Evolutionary conservation across 2,329 filamentous ascomycete genomes (phyloP).

Genomic region (Mollisiaceae sp.): DNA sequence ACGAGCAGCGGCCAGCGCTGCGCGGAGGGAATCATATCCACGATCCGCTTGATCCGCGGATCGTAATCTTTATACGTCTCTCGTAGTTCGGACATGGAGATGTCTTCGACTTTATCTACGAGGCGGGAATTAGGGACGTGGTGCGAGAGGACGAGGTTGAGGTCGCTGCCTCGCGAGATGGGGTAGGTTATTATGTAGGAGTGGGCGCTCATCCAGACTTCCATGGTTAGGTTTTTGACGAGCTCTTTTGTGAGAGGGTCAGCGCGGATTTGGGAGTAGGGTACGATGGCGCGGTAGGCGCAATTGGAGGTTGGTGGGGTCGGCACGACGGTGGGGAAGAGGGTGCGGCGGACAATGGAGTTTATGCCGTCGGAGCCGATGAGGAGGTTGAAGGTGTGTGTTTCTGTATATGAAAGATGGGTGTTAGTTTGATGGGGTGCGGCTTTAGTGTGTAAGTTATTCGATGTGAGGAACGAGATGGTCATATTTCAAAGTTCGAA

Average conservation of each 20-base stretch:
- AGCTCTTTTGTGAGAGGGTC: slow-evolving; percentile 47
- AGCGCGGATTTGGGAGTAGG: slow-evolving; percentile 46
- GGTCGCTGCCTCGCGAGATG: slow-evolving; percentile 46
- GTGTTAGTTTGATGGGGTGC: too few relatives aligned
- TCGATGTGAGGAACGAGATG: too few relatives aligned
- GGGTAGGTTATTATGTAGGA: slow-evolving; percentile 52
- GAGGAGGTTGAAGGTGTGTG: slow-evolving; percentile 45
- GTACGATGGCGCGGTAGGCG: slow-evolving; percentile 51
- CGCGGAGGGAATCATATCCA: slow-evolving; percentile 33
- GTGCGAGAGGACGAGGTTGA: slow-evolving; percentile 51
- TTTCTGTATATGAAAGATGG: slow-evolving; percentile 29
- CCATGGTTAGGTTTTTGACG: slow-evolving; percentile 47
- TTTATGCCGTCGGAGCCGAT: slow-evolving; percentile 49
- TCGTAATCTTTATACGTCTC: slow-evolving; percentile 49
- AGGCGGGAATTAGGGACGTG: slow-evolving; percentile 43
- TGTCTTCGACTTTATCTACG: slow-evolving; percentile 43
- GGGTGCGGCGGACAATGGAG: slow-evolving; percentile 44
- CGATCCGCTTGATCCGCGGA: slow-evolving; percentile 47
- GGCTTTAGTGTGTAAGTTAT: too few relatives aligned
- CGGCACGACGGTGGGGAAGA: slow-evolving; percentile 49
- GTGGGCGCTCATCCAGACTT: slow-evolving; percentile 49
- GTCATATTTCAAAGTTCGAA: too few relatives aligned
- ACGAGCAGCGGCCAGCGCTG: slow-evolving; percentile 51
- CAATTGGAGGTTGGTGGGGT: slow-evolving; percentile 48
- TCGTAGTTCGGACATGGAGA: slow-evolving; percentile 47